These are phyloP conservation scores for Cryptococcus sp. DNA, from an alignment of 1,284 basidiomycete species.

Conservation along the genomic window DNA sequence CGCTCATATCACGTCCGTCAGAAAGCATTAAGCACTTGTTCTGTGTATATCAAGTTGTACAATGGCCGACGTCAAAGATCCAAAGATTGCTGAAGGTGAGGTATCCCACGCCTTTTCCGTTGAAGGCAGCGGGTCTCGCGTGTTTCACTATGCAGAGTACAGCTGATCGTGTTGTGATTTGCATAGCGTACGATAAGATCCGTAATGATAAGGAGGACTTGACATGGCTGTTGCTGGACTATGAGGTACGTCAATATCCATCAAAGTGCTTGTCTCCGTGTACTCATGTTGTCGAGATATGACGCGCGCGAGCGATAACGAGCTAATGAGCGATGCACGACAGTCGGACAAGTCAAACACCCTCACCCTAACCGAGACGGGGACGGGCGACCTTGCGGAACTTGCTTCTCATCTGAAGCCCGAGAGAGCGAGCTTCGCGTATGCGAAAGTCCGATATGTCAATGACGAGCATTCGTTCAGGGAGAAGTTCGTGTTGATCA, in stretches of 20 bases:
- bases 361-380: slow-evolving; percentile 72
- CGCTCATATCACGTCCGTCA: not conserved
- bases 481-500: slow-evolving; percentile 85
- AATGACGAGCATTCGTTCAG: slow-evolving; percentile 71
- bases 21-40: not conserved
- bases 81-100: slow-evolving; percentile 73
- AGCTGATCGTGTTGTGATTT: not conserved
- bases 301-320: not conserved
- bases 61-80: slow-evolving; percentile 83
- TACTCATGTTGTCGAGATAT: not conserved
- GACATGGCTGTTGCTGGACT: slow-evolving; percentile 84
- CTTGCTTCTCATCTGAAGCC: slow-evolving; percentile 73
- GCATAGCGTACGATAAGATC: slow-evolving; percentile 80
- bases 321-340: not conserved
- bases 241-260: slow-evolving; percentile 62
- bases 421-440: slow-evolving; percentile 75
- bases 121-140: not conserved
- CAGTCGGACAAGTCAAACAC: slow-evolving; percentile 81
- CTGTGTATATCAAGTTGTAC: slow-evolving; percentile 4
- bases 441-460: slow-evolving; percentile 76
- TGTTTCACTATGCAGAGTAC: not conserved
- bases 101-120: slow-evolving; percentile 3
- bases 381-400: slow-evolving; percentile 74
- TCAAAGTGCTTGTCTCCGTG: not conserved
- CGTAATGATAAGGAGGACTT: slow-evolving; percentile 76